phyloP scores from a whole-genome alignment of 2,329 filamentous ascomycete species.

The Exophiala calicioides region DNA sequence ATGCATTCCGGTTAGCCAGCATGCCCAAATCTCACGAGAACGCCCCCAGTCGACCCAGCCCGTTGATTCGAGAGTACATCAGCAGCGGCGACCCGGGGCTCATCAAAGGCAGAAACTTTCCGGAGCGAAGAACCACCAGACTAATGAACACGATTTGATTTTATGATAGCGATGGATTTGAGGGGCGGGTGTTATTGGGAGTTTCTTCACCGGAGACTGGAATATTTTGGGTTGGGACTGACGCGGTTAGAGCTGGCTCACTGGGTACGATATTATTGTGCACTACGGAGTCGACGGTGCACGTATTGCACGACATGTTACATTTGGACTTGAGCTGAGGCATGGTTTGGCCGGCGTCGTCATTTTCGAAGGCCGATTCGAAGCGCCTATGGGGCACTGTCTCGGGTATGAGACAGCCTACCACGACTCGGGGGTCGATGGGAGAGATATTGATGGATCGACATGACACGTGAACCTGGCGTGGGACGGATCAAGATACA shows the following conservation, averaged over 20 bases:
- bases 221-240: neutral
- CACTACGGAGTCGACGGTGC: neutral
- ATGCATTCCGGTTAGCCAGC: slow-evolving; percentile 61
- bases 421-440: too few relatives aligned
- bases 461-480: neutral
- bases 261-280: too few relatives aligned
- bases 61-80: slow-evolving; percentile 32
- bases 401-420: too few relatives aligned
- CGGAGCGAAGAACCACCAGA: slow-evolving; percentile 51
- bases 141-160: slow-evolving; percentile 43
- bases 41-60: slow-evolving; percentile 31
- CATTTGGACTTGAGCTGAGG: slow-evolving; percentile 1
- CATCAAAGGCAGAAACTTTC: slow-evolving; percentile 43
- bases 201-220: neutral
- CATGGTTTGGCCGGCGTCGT: neutral
- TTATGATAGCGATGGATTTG: slow-evolving; percentile 11
- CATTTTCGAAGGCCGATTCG: too few relatives aligned
- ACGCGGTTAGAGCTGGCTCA: too few relatives aligned
- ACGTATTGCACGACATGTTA: slow-evolving; percentile 1
- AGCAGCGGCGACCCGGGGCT: slow-evolving; percentile 29
- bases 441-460: neutral
- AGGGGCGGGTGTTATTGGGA: slow-evolving; percentile 1
- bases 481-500: neutral
- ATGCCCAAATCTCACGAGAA: slow-evolving; percentile 27
- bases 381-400: too few relatives aligned